Conservation (phyloP, 495 filamentous ascomycete species). For the Penicillium herquei region DNA sequence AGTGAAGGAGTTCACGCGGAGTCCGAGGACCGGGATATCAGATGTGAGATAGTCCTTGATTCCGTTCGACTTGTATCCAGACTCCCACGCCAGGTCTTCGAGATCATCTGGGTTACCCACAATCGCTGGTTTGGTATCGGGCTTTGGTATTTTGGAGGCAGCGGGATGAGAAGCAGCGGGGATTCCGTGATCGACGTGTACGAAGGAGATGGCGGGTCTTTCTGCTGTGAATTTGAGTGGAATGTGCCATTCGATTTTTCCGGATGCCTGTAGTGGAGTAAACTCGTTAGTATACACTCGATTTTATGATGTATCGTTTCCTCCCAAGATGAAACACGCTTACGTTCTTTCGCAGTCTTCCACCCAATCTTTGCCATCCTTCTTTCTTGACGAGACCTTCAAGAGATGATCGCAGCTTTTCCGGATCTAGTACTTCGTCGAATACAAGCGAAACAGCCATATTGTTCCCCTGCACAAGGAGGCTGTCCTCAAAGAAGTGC, state of each 20-base stretch:
- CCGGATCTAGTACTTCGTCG: slow-evolving; percentile 49
- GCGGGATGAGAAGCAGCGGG: slow-evolving; percentile 30
- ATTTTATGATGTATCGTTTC: not conserved
- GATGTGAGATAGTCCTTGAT: slow-evolving; percentile 42
- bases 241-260: slow-evolving; percentile 44
- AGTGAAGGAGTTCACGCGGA: slow-evolving; percentile 49
- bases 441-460: slow-evolving; percentile 39
- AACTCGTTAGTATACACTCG: not conserved
- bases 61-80: slow-evolving; percentile 18
- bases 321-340: slow-evolving; percentile 1
- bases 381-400: slow-evolving; percentile 35
- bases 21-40: slow-evolving; percentile 45
- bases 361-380: slow-evolving; percentile 49
- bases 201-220: slow-evolving; percentile 35
- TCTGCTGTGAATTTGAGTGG: slow-evolving; percentile 34
- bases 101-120: slow-evolving; percentile 19
- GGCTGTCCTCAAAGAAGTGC: slow-evolving; percentile 24
- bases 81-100: slow-evolving; percentile 19
- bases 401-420: slow-evolving; percentile 38
- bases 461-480: slow-evolving; percentile 23
- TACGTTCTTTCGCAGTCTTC: slow-evolving; percentile 42
- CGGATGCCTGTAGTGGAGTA: slow-evolving; percentile 17
- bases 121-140: slow-evolving; percentile 11
- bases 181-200: slow-evolving; percentile 32
- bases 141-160: slow-evolving; percentile 25